Base-by-base conservation (phyloP, 371 early-diverging fungal genomes). In the Mucor sp. region DNA sequence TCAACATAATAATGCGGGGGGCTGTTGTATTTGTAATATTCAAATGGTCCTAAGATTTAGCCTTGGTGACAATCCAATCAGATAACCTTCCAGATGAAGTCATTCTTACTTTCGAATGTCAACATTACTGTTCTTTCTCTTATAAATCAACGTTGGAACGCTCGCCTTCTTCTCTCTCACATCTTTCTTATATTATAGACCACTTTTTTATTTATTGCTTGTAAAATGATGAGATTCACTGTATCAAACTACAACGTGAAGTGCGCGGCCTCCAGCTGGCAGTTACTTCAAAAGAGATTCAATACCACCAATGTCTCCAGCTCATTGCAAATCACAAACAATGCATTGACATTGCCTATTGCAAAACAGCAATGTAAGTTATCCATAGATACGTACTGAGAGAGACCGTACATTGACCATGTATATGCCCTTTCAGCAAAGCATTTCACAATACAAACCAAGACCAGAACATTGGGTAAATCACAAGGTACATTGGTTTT, bases 391-490 rank as follows among this genome's bases (percentile, higher is more conserved):
- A 1, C 37, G 37, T 2, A 14, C 14, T 14, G 37, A 50, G 23
- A 11, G 23, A 48, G 48, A 0, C 1, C 7, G 7, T 7, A 5
- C 23, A 50, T 12, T 50, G 4, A 50, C 21, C 11, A 8, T 0
- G 11, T 8, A 11, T 11, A 23, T 25, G 14, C 8, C 12, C 60
- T 27, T 15, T 4, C 47, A 69, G 70, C 50, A 0, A 72, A 72
- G 15, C 66, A 72, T 19, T 68, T 65, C 28, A 62, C 50, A 19
- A 9, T 65, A 17, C 72, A 67, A 33, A 74, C 71, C n/a, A 71
- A 66, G 39, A 71, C 75, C 6, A 68, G 75, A 50, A 68, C 72
- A 50, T 35, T 71, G 32, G 65, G 66, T 12, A 66, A 66, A 62
- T 68, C 75, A 21, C 71, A 74, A 71, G 72, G 75, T 63, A 67